Evolutionary conservation across 2,329 filamentous ascomycete genomes (phyloP).

Genomic region (Paraconiothyrium sp.): DNA sequence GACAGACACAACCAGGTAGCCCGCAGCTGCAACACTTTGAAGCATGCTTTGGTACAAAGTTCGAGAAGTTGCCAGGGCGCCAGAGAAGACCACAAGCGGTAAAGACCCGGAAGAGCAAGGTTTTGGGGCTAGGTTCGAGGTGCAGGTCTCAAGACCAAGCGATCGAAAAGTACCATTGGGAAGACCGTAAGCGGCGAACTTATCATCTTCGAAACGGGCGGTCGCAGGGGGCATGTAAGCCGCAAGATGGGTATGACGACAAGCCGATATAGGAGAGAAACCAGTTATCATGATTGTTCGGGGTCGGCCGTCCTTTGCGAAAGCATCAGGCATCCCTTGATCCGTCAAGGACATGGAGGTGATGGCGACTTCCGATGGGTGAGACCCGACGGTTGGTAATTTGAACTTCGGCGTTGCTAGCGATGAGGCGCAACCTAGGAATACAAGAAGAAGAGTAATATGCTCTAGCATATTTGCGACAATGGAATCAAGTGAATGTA

Average conservation of each 20-base stretch:
- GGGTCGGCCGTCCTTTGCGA: slow-evolving; percentile 26
- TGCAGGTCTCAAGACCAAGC: slow-evolving; percentile 31
- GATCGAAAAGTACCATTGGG: slow-evolving; percentile 36
- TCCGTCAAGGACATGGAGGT: slow-evolving; percentile 30
- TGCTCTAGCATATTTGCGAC: background rate
- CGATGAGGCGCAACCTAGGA: slow-evolving; percentile 10
- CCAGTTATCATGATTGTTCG: slow-evolving; percentile 37
- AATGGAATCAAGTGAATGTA: background rate
- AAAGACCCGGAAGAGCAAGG: slow-evolving; percentile 9
- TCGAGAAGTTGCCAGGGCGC: slow-evolving; percentile 57
- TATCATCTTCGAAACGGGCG: slow-evolving; percentile 31
- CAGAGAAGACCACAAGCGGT: slow-evolving; percentile 55
- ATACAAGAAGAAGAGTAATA: slow-evolving; percentile 6
- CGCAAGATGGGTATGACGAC: slow-evolving; percentile 18
- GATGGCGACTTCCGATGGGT: slow-evolving; percentile 25
- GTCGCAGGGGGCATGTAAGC: slow-evolving; percentile 38
- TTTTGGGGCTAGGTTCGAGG: background rate
- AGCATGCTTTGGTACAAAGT: slow-evolving; percentile 56
- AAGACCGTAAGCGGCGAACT: slow-evolving; percentile 36
- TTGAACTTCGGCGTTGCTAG: slow-evolving; percentile 11
- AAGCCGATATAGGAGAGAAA: slow-evolving; percentile 32
- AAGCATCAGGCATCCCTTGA: slow-evolving; percentile 30
- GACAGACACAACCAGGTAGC: slow-evolving; percentile 59
- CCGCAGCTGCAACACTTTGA: slow-evolving; percentile 58
- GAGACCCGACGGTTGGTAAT: slow-evolving; percentile 26